phyloP scores from a whole-genome alignment of 148 eudicot genomes.

The Gaultheria prostrata region DNA sequence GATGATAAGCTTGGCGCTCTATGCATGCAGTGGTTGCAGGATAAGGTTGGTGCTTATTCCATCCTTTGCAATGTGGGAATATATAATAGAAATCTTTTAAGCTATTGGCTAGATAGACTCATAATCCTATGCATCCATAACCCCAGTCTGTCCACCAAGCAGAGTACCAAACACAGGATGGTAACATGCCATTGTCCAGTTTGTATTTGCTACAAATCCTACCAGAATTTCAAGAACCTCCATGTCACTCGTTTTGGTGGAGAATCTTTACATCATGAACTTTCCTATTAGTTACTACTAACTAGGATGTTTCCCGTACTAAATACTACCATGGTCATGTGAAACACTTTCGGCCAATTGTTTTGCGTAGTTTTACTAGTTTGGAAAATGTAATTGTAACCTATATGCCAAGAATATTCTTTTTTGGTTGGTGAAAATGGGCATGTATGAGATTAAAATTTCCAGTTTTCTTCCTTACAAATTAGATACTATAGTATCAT shows the following conservation, averaged over 20 bases:
- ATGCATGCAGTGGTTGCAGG: constrained; percentile 99
- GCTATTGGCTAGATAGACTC: constrained; percentile 8
- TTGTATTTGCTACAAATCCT: neutral
- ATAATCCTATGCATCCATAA: no score
- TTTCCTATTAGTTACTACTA: neutral
- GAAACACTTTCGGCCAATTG: neutral
- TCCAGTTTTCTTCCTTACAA: neutral
- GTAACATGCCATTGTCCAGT: no score
- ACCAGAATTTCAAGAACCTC: neutral
- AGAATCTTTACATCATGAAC: neutral
- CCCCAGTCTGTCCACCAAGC: no score
- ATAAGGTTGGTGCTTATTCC: constrained; percentile 59
- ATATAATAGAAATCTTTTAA: neutral
- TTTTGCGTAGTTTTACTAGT: neutral
- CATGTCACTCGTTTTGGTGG: neutral
- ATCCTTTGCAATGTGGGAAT: neutral
- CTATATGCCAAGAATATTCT: neutral
- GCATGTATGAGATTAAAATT: neutral
- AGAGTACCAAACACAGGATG: no score
- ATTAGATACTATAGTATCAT: neutral
- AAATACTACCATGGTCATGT: neutral
- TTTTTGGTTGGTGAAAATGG: neutral
- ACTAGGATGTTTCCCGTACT: neutral
- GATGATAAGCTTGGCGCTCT: constrained; percentile 96
- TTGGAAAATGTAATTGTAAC: neutral